Base-by-base conservation (phyloP, 805 yeast genomes). In the Pichia paraexigua region DNA sequence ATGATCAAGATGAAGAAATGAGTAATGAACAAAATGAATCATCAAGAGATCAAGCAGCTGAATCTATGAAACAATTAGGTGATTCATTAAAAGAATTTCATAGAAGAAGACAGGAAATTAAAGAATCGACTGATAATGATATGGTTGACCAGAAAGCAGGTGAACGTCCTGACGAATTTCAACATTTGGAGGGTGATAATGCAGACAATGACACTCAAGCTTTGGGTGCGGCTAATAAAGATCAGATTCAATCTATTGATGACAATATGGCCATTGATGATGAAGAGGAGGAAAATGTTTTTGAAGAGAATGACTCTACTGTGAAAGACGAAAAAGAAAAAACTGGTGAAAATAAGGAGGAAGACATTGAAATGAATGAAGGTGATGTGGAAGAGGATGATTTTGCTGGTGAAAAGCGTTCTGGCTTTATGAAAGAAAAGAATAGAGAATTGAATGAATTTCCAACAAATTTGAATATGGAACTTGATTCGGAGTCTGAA, bases 71-170 rank as follows among this genome's bases (percentile, higher is more conserved):
- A 64, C 90, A 90, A 63, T 75, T 94, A 15, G 98, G 99, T 48
- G 97, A 91, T 67, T 80, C 96, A 1, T 65, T 91, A 70, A 87
- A 92, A 60, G 96, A 91, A 63, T 92, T 86, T 70, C 95, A 92
- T 64, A 85, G 88, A 63, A 85, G 96, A 60, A 82, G 86, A 56
- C 89, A 87, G 65, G 97, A 90, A 59, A 92, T 94, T 54, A 75
- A 83, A 57, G 91, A 87, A 56, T 80, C 87, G 11, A 68, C 77
- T 3, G 79, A 77, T 48, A 80, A 80, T 41, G 71, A 71, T 28
- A 71, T 76, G 44, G 70, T 64, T 25, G 82, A 82, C 13, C 76
- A 78, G 49, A 69, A 72, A 24, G 81, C 83, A 13, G 82, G 78
- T 53, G 84, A 81, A 54, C 76, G 82, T 47, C 91, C 95, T 0